These are phyloP conservation scores for Populus tremula DNA, from an alignment of 345 rosid genomes.

Conservation along the genomic window DNA sequence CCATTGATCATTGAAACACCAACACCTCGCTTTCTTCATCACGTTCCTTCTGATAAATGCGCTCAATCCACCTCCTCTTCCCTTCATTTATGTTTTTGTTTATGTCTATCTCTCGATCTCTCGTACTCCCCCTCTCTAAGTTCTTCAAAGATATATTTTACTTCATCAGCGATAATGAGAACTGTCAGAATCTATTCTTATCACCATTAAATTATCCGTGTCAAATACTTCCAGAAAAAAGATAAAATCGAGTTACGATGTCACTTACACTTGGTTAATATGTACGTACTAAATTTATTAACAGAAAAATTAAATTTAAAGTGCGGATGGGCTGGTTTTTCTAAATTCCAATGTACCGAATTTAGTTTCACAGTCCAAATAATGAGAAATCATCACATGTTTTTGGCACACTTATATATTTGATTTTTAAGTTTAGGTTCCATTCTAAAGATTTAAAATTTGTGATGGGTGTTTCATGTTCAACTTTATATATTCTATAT, in stretches of 20 bases:
- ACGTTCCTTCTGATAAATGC: slow-evolving; percentile 37
- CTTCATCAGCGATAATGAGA: background rate
- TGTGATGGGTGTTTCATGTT: too few relatives aligned
- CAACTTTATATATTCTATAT: too few relatives aligned
- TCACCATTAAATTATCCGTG: background rate
- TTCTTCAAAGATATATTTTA: background rate
- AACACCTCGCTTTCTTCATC: slow-evolving; percentile 47
- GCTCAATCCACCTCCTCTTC: slow-evolving; percentile 48
- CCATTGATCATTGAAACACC: slow-evolving; percentile 29
- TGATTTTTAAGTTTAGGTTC: too few relatives aligned
- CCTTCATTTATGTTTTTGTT: slow-evolving; percentile 37
- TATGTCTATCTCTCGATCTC: background rate
- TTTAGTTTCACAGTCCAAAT: too few relatives aligned
- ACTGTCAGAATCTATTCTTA: slow-evolving; percentile 9
- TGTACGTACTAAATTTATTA: background rate
- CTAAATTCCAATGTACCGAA: background rate
- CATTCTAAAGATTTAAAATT: too few relatives aligned
- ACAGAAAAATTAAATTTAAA: background rate
- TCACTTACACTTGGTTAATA: background rate
- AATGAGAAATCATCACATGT: too few relatives aligned
- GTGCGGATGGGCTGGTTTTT: background rate
- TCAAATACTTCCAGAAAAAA: background rate
- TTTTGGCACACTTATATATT: too few relatives aligned
- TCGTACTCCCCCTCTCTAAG: background rate
- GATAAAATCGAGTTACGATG: too few relatives aligned